Evolutionary conservation across 1,284 basidiomycete genomes (phyloP).

Genomic region (Coniferiporia weirii): DNA sequence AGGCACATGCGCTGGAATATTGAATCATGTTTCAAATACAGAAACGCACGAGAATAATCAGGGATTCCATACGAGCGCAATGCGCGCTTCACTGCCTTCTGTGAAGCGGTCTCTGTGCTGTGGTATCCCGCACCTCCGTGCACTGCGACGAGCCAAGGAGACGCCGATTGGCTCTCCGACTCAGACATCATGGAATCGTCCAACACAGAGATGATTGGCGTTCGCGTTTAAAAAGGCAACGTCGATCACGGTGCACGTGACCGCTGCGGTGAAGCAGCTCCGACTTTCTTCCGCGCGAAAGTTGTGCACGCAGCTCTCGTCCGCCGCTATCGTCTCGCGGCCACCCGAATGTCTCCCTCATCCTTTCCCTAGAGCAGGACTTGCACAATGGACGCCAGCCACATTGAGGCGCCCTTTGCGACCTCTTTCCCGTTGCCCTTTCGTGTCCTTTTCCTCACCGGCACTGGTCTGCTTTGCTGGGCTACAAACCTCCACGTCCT

Average conservation of each 20-base stretch:
- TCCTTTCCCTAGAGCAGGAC: background rate
- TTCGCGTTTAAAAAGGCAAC: background rate
- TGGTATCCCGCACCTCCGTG: constrained; percentile 69
- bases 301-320: background rate
- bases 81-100: constrained; percentile 45
- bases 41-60: background rate
- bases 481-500: constrained; percentile 86
- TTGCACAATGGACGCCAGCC: background rate
- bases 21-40: background rate
- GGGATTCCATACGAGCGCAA: constrained; percentile 44
- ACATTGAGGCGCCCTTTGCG: constrained; percentile 40
- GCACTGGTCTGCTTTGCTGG: constrained; percentile 73
- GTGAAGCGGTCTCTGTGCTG: constrained; percentile 30
- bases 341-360: background rate
- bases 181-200: background rate
- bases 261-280: too few species aligned
- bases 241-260: constrained; percentile 7
- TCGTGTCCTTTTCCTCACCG: constrained; percentile 69
- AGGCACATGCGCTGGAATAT: background rate
- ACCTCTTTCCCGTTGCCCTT: constrained; percentile 76
- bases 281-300: too few species aligned
- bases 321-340: background rate
- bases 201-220: background rate
- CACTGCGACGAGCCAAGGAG: constrained; percentile 39
- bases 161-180: background rate